Percentiles rank a stretch among this genome's conserved stretches.
These are phyloP conservation scores for Neocucurbitaria cava DNA, from an alignment of 2,329 filamentous ascomycete genomes.

Conservation along the genomic window DNA sequence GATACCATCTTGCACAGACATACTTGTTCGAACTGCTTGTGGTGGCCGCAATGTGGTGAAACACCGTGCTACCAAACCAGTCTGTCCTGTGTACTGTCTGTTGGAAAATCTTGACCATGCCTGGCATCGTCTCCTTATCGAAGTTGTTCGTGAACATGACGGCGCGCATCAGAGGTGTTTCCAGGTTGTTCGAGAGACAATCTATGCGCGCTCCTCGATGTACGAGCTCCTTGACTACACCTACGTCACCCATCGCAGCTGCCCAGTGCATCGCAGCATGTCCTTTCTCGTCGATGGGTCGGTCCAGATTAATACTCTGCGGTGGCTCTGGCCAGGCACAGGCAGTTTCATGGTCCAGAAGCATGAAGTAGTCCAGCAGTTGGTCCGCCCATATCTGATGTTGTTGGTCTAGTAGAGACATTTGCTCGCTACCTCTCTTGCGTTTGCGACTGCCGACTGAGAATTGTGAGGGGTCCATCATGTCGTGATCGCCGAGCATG, in stretches of 20 bases:
- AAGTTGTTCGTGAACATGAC: conserved; percentile 97
- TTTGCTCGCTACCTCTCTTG: conserved; percentile 74
- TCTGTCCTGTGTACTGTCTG: conserved; percentile 82
- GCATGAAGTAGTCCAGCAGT: conserved; percentile 93
- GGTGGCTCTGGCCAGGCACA: conserved; percentile 78
- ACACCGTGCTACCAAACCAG: conserved; percentile 82
- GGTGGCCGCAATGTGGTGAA: conserved; percentile 92
- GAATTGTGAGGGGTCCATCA: conserved; percentile 73
- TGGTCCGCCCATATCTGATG: conserved; percentile 93
- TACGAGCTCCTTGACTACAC: conserved; percentile 87
- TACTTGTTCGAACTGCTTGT: conserved; percentile 87
- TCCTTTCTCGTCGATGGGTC: conserved; percentile 89
- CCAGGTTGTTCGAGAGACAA: conserved; percentile 67
- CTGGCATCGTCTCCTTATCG: conserved; percentile 89
- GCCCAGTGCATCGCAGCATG: conserved; percentile 98
- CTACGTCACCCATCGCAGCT: conserved; percentile 93
- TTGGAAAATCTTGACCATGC: conserved; percentile 81
- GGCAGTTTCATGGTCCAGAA: conserved; percentile 78
- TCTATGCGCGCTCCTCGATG: conserved; percentile 78
- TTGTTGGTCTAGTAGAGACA: conserved; percentile 74
- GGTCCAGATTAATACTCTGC: conserved; percentile 84
- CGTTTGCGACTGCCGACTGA: conserved; percentile 68
- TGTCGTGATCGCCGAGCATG: conserved; percentile 83
- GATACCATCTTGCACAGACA: conserved; percentile 88
- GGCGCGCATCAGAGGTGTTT: conserved; percentile 92